Base-by-base conservation (phyloP, 345 rosid species). In the Rhizophora apiculata region DNA sequence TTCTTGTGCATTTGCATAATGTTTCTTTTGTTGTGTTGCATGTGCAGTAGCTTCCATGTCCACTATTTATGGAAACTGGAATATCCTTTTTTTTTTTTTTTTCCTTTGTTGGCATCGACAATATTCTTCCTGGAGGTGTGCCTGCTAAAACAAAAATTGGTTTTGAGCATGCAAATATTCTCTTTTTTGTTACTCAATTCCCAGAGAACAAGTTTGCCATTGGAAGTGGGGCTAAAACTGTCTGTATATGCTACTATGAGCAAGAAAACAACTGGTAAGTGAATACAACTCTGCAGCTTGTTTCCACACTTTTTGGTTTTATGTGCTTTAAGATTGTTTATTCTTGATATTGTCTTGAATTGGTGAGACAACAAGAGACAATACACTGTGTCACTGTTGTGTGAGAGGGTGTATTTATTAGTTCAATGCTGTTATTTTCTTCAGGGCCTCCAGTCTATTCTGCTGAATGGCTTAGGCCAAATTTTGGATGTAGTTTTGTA, bases 191-290 rank as follows among this genome's bases (percentile, higher is more conserved):
- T 52, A 46, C 63, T 56, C 39, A 59, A 72, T 55, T 70, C 13
- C 52, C 83, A 95, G 99, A 87, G 76, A 95, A 95, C 87, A 90
- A 95, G 79, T 92, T 95, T 80, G 98, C 99, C 74, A 97, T 95
- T 72, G 99, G 99, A 69, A 95, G 98, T 79, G 98, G 99, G 32
- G 97, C 99, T 68, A 95, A 95, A 83, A 95, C 92, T 70, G 92
- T 92, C 68, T 95, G 98, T 79, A 79, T 92, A 74, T 95, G 99
- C 91, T 95, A 95, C 82, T 95, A 92, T 53, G 96, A 95, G 89
- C 94, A 85, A 84, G 99, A 95, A 64, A 95, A 95, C 84, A 95
- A 95, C 85, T 92, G 98, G 99, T 95, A 85, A 69, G 15, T 43
- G 49, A 43, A 43, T 15, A 4, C 49, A 13, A 2, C 48, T 57